Percentiles rank a stretch among this genome's conserved stretches.
Conservation (phyloP, 1,284 basidiomycete species). For the Taiwanofungus camphoratus region DNA sequence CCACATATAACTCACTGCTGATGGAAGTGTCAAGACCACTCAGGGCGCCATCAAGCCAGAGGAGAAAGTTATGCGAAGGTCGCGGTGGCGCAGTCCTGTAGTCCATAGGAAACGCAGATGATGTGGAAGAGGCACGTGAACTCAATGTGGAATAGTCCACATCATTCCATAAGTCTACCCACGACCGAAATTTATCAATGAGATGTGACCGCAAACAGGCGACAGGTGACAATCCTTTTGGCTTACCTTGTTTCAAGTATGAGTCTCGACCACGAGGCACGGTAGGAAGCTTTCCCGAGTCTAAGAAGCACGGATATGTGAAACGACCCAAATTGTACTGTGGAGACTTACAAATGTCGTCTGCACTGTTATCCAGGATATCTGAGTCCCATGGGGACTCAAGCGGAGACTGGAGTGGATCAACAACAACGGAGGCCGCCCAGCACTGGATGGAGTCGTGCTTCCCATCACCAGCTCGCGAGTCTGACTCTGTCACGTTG, state of each 20-base stretch:
- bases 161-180: no score
- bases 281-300: no score
- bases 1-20: not conserved
- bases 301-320: no score
- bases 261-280: no score
- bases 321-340: not conserved
- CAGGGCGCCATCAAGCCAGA: slow-evolving; percentile 3
- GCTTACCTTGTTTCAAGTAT: no score
- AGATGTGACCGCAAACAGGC: no score
- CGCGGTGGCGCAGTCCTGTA: not conserved
- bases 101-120: not conserved
- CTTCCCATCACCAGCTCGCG: not conserved
- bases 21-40: slow-evolving; percentile 1
- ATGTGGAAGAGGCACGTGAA: slow-evolving; percentile 3
- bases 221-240: no score
- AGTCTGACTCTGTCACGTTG: no score
- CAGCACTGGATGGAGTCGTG: not conserved
- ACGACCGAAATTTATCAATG: no score
- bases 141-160: no score
- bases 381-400: not conserved
- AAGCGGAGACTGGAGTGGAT: not conserved
- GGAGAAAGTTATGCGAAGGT: slow-evolving; percentile 4
- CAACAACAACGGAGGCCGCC: not conserved
- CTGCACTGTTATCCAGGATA: not conserved
- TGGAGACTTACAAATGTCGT: not conserved